These are phyloP conservation scores for Scopulariopsis brevicaulis DNA, from an alignment of 2,329 filamentous ascomycete species.

Conservation along the genomic window DNA sequence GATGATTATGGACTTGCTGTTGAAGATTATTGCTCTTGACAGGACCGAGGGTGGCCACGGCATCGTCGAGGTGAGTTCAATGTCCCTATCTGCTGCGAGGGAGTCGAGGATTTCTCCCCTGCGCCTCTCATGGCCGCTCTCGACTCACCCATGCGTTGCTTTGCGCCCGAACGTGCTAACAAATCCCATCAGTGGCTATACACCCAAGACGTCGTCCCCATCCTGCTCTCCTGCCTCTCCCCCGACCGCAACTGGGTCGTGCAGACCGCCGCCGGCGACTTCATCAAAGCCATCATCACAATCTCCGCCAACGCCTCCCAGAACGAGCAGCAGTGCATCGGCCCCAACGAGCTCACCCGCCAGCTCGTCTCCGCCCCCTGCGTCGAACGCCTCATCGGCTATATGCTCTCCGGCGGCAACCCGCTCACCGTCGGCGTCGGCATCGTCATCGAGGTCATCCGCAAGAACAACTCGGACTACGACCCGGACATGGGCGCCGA, in stretches of 20 bases:
- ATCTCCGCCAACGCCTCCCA: conserved; percentile 97
- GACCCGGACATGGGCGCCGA: conserved; percentile 84
- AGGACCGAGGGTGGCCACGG: conserved; percentile 84
- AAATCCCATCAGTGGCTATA: conserved; percentile 65
- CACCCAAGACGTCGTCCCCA: conserved; percentile 76
- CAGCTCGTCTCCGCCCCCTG: conserved; percentile 84
- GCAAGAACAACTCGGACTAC: conserved; percentile 99
- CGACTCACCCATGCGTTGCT: not conserved
- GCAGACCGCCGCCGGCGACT: conserved; percentile 93
- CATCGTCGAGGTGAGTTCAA: conserved; percentile 71
- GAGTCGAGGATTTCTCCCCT: no score
- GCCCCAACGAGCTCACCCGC: conserved; percentile 89
- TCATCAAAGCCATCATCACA: conserved; percentile 96
- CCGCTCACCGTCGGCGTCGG: conserved; percentile 92
- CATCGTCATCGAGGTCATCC: conserved; percentile 95
- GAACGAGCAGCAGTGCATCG: conserved; percentile 97
- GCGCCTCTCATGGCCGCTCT: not conserved
- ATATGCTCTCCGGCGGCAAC: conserved; percentile 91
- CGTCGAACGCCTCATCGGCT: conserved; percentile 71
- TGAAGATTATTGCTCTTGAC: conserved; percentile 95
- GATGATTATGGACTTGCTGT: conserved; percentile 93
- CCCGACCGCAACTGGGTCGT: conserved; percentile 79
- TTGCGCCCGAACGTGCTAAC: not conserved
- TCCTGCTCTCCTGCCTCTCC: conserved; percentile 74
- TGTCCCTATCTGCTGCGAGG: not conserved